Percentiles rank a stretch among this genome's conserved stretches.
phyloP scores from a whole-genome alignment of 129 eudicot genomes.

The Dittrichia graveolens region DNA sequence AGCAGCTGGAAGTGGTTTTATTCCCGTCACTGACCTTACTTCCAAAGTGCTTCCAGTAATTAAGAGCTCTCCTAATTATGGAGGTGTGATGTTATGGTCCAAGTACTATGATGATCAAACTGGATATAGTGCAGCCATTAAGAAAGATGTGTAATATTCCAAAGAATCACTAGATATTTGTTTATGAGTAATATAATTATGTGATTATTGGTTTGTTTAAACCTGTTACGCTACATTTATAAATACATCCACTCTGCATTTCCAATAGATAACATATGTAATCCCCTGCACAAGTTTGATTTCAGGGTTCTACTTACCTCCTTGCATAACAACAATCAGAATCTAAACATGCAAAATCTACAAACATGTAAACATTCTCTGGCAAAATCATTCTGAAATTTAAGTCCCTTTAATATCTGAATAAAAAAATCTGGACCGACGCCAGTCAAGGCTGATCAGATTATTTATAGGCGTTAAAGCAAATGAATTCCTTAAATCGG shows the following conservation, averaged over 20 bases:
- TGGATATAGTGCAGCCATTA: conserved; percentile 34
- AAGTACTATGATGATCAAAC: conserved; percentile 36
- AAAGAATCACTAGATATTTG: neutral
- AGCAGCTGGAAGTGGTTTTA: conserved; percentile 34
- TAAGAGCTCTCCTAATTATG: conserved; percentile 31
- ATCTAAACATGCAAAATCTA: too few relatives aligned
- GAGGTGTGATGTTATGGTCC: conserved; percentile 38
- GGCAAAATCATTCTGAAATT: too few relatives aligned
- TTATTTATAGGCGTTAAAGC: too few relatives aligned
- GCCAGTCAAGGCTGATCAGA: too few relatives aligned
- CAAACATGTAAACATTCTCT: too few relatives aligned
- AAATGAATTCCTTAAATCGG: too few relatives aligned
- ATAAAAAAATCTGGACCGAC: too few relatives aligned
- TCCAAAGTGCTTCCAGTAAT: conserved; percentile 32
- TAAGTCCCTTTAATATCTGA: too few relatives aligned
- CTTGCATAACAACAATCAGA: too few relatives aligned
- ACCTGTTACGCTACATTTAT: neutral
- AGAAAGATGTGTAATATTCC: conserved; percentile 24
- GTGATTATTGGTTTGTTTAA: conserved; percentile 18
- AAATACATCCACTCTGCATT: neutral
- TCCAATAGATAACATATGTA: neutral
- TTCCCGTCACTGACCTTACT: conserved; percentile 28
- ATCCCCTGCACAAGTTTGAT: neutral
- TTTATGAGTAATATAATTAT: conserved; percentile 14
- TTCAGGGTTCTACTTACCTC: too few relatives aligned